Conservation (phyloP, 148 eudicot species). For the Rhododendron mucronatum region DNA sequence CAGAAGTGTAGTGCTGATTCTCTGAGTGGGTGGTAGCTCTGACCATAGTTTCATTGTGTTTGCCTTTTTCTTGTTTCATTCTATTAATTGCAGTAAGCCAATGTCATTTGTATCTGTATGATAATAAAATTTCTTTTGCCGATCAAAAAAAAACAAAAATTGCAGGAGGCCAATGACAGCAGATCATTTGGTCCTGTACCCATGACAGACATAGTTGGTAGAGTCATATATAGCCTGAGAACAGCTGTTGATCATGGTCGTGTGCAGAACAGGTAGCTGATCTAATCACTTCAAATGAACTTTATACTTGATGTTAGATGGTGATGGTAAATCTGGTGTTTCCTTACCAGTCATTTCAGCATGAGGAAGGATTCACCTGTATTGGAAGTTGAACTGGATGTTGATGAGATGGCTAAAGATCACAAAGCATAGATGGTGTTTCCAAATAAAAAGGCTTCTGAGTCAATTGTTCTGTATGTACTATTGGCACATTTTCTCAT, state of each 20-base stretch:
- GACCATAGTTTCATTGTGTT: not conserved
- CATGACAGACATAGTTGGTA: constrained; percentile 68
- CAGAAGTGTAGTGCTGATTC: not conserved
- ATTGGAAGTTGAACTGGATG: constrained; percentile 81
- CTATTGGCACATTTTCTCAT: not conserved
- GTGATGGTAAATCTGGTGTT: not conserved
- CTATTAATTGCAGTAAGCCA: constrained; percentile 59
- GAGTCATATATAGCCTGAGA: constrained; percentile 80
- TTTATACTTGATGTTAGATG: not conserved
- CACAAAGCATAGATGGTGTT: constrained; percentile 42
- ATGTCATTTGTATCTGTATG: constrained; percentile 29
- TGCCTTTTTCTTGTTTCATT: not conserved
- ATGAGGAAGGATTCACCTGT: constrained; percentile 55
- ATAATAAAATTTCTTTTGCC: not conserved
- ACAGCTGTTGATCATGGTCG: constrained; percentile 93
- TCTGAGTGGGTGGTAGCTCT: not conserved
- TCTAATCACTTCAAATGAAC: not conserved
- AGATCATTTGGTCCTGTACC: constrained; percentile 74
- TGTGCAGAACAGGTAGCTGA: constrained; percentile 71
- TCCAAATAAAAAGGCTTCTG: not conserved
- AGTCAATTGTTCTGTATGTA: constrained; percentile 14
- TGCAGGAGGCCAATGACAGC: constrained; percentile 92
- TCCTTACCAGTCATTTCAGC: constrained; percentile 33
- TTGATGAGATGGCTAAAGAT: constrained; percentile 85
- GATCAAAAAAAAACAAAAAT: not conserved